Evolutionary conservation across 257 asterid species (phyloP).

Genomic region (Nicotiana noctiflora): DNA sequence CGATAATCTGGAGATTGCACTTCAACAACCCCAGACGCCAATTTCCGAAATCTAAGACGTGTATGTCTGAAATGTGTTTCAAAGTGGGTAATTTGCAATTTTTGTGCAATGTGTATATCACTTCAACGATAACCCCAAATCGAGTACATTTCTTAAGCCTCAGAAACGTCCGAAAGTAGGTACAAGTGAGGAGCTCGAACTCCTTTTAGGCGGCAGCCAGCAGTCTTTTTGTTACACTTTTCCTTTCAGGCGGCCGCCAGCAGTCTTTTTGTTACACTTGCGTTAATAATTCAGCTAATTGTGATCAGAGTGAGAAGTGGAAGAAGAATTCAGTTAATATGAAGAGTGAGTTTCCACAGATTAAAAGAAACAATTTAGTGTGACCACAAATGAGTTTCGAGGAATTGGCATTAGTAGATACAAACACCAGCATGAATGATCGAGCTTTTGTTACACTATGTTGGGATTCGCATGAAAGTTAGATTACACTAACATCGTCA

Average conservation of each 20-base stretch:
- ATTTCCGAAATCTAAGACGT: no score
- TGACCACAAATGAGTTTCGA: not conserved
- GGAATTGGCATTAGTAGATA: not conserved
- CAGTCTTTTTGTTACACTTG: not conserved
- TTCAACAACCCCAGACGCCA: no score
- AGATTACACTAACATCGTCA: not conserved
- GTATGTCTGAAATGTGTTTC: no score
- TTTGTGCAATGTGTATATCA: no score
- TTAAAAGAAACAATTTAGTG: not conserved
- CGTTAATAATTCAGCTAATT: not conserved
- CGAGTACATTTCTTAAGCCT: not conserved
- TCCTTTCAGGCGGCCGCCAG: not conserved
- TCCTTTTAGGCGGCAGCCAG: not conserved
- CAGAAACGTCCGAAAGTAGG: not conserved
- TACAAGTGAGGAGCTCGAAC: no score
- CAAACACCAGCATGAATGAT: not conserved
- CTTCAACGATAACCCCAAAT: no score
- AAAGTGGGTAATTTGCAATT: no score
- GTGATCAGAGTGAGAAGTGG: not conserved
- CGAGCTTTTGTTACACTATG: not conserved
- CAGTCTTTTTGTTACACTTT: not conserved
- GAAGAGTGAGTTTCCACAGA: not conserved
- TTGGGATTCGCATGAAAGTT: not conserved
- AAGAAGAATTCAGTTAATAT: not conserved
- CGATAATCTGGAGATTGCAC: no score